A percentile compares a stretch with the other conserved stretches of the same genome.
phyloP scores from a whole-genome alignment of 2,329 filamentous ascomycete species.

The Sporothrix humicola region DNA sequence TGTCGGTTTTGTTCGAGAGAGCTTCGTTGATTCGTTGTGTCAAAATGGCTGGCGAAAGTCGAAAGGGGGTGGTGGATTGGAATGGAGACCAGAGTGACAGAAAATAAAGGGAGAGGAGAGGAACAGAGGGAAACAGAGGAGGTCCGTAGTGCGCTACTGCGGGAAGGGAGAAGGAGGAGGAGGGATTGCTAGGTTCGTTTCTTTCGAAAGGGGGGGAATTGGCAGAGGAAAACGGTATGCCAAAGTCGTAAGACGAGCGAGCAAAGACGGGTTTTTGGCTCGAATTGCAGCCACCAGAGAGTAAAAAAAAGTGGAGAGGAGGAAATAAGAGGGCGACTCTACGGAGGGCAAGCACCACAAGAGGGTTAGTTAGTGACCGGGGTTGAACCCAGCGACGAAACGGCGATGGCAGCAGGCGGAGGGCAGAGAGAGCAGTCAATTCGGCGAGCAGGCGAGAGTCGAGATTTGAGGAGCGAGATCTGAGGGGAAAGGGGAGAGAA shows the following conservation, averaged over 20 bases:
- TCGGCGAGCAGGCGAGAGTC: background rate
- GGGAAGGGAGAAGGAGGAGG: constrained; percentile 24
- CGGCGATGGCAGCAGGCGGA: constrained; percentile 20
- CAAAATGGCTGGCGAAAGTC: background rate
- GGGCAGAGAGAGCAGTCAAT: background rate
- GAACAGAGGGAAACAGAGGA: too few relatives aligned
- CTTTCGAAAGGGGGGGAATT: constrained; percentile 22
- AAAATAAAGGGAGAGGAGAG: constrained; percentile 25
- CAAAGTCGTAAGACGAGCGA: constrained; percentile 31
- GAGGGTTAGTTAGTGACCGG: constrained; percentile 16
- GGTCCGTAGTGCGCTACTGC: constrained; percentile 28
- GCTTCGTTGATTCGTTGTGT: constrained; percentile 28
- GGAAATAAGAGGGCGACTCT: constrained; percentile 30
- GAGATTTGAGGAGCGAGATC: background rate
- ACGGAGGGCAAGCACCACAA: constrained; percentile 23
- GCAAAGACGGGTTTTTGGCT: constrained; percentile 22
- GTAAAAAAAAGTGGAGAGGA: constrained; percentile 30
- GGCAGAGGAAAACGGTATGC: constrained; percentile 27
- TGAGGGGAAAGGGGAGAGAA: background rate
- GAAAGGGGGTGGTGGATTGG: constrained; percentile 17
- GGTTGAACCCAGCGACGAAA: constrained; percentile 23
- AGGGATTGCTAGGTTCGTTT: constrained; percentile 10
- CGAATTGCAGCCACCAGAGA: constrained; percentile 26
- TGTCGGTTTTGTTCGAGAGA: background rate
- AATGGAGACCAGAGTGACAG: constrained; percentile 15